Percentiles rank a stretch among this genome's conserved stretches.
Evolutionary conservation across 179 eudicot genomes (phyloP).

Genomic region (Beta macrorhiza): DNA sequence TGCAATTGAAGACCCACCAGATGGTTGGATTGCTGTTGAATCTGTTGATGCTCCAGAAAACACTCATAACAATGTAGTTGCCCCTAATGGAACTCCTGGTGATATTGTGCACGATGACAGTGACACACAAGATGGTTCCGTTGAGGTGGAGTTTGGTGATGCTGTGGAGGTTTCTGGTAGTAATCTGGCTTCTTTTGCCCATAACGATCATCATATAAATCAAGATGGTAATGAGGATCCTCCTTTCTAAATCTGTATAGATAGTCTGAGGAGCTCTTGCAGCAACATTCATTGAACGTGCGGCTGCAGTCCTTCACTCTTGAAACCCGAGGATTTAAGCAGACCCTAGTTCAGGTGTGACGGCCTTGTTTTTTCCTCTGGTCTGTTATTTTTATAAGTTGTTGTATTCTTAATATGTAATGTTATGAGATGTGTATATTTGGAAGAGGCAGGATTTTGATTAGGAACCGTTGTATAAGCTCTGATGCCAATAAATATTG

Average conservation of each 20-base stretch:
- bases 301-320: neutral
- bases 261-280: neutral
- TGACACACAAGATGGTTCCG: conserved; percentile 15
- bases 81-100: neutral
- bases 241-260: conserved; percentile 10
- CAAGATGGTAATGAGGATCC: conserved; percentile 18
- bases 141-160: conserved; percentile 16
- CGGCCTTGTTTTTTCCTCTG: neutral
- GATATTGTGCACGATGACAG: conserved; percentile 1
- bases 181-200: conserved; percentile 20
- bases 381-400: neutral
- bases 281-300: neutral
- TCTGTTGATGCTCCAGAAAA: conserved; percentile 11
- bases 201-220: conserved; percentile 20
- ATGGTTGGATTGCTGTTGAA: conserved; percentile 35
- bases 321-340: neutral
- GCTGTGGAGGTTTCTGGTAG: conserved; percentile 26
- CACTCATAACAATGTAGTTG: neutral
- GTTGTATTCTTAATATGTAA: neutral
- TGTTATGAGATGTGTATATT: neutral
- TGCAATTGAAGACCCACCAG: conserved; percentile 28
- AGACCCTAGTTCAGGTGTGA: neutral
- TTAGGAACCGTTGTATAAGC: neutral
- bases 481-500: no score
- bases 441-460: conserved; percentile 4